Base-by-base conservation (phyloP, 2,329 filamentous ascomycete genomes). In the Cercospora zeina region DNA sequence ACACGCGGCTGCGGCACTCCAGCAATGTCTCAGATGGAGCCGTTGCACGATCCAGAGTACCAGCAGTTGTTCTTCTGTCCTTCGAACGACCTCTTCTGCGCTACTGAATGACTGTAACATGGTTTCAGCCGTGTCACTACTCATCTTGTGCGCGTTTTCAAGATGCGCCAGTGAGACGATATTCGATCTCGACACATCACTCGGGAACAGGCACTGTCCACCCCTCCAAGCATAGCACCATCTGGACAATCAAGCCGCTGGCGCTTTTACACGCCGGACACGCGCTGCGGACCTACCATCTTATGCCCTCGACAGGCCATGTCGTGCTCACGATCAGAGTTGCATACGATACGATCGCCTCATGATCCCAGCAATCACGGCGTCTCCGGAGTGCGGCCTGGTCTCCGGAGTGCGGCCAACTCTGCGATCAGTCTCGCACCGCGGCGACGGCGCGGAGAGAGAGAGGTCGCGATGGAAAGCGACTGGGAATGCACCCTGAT, bases 21-120 rank as follows among this genome's bases (percentile, higher is more conserved):
- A 56, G 54, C 54, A 30, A 16, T 56, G 54, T 56, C 54, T 56
- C 54, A 45, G 54, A 56, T 56, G 54, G 16, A 42, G 8, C 36
- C 36, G 21, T 19, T 27, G 27, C 21, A 19, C 49, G 49, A 34
- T 16, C 27, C 49, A 31, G 8, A 31, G 2, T 33, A 27, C 27
- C n/a, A 19, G 24, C 47, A 10, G 9, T 34, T 31, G 49, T 16
- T 31, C 49, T 53, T 21, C 42, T 14, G n/a, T 49, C 21, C 42
- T 27, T 3, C 24, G 13, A 27, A 21, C 13, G 21, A 30, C 3
- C 14, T 21, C 5, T 16, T 37, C 34, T 21, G 39, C 19, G 6
- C 19, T 11, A 47, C 19, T 2, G 9, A 24, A 4, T 27, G 9
- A 24, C 11, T 27, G 3, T 16, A 10, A 47, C 4, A 47, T 19